These are phyloP conservation scores for Kodamaea fukazawae DNA, from an alignment of 805 yeast species.

Conservation along the genomic window DNA sequence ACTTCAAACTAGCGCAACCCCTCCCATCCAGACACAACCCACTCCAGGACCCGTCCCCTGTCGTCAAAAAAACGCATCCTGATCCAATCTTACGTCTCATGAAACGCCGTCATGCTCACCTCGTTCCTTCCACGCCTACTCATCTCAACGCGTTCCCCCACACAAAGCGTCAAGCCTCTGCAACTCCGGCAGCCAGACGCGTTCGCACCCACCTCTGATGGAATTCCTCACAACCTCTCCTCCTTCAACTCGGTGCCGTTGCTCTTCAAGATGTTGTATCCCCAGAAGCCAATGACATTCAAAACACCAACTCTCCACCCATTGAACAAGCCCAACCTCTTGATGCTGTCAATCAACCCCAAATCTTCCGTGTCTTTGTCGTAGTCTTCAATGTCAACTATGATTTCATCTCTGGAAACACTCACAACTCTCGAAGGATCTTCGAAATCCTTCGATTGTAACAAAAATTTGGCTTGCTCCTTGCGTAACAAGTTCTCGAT, in stretches of 20 bases:
- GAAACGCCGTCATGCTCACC: too few relatives aligned
- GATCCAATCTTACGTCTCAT: too few relatives aligned
- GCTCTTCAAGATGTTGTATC: conserved; percentile 57
- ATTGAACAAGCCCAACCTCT: conserved; percentile 51
- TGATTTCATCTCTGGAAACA: conserved; percentile 48
- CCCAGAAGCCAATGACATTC: conserved; percentile 81
- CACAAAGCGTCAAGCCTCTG: too few relatives aligned
- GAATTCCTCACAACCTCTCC: conserved; percentile 23
- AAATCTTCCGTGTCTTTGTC: conserved; percentile 37
- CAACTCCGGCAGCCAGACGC: too few relatives aligned
- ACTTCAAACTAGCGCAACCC: too few relatives aligned
- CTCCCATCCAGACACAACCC: too few relatives aligned
- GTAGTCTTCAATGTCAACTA: conserved; percentile 49
- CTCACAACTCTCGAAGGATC: conserved; percentile 42
- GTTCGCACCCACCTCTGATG: too few relatives aligned
- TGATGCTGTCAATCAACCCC: conserved; percentile 21
- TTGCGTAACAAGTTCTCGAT: conserved; percentile 82
- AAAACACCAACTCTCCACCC: conserved; percentile 91
- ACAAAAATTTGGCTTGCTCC: conserved; percentile 70
- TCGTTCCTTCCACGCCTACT: too few relatives aligned
- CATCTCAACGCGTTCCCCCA: too few relatives aligned
- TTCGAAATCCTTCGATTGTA: conserved; percentile 35
- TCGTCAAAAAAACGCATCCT: too few relatives aligned
- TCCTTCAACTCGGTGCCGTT: conserved; percentile 40
- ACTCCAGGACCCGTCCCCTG: too few relatives aligned